Evolutionary conservation across 164 flowering plant genomes (phyloP).

Genomic region (Hamamelis virginiana): DNA sequence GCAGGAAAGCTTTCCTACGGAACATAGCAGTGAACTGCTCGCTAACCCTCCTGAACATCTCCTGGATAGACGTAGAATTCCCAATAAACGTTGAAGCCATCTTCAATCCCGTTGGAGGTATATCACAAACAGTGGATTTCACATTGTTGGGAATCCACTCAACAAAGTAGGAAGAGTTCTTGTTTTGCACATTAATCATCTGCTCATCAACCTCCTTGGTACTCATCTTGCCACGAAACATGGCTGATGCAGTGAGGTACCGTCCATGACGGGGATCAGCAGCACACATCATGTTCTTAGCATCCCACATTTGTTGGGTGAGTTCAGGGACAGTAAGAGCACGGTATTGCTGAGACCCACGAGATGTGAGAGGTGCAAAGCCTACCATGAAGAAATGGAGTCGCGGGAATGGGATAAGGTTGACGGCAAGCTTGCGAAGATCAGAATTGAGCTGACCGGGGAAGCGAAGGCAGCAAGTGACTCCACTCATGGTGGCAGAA

Average conservation of each 20-base stretch:
- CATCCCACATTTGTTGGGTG: constrained; percentile 43
- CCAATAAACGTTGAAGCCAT: constrained; percentile 53
- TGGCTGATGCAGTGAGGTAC: constrained; percentile 52
- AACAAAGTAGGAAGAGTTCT: constrained; percentile 46
- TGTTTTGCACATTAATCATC: constrained; percentile 44
- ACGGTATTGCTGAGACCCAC: constrained; percentile 52
- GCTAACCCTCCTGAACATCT: constrained; percentile 46
- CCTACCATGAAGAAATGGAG: constrained; percentile 48
- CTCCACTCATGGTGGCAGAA: constrained; percentile 49
- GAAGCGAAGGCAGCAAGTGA: constrained; percentile 50
- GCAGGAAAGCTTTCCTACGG: constrained; percentile 51
- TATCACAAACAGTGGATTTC: constrained; percentile 52
- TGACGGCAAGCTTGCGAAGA: constrained; percentile 42
- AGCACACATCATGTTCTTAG: constrained; percentile 37
- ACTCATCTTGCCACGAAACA: constrained; percentile 55
- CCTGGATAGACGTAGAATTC: constrained; percentile 39
- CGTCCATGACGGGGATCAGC: constrained; percentile 46
- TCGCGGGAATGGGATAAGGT: constrained; percentile 52
- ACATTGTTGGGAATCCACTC: constrained; percentile 55
- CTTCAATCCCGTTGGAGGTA: constrained; percentile 46
- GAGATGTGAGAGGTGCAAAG: constrained; percentile 34
- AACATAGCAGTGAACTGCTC: constrained; percentile 60
- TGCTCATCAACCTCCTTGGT: constrained; percentile 34
- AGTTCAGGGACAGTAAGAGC: constrained; percentile 49
- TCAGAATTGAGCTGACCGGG: constrained; percentile 50